phyloP scores from a whole-genome alignment of 805 yeast genomes.

The Komagataella ulmi region DNA sequence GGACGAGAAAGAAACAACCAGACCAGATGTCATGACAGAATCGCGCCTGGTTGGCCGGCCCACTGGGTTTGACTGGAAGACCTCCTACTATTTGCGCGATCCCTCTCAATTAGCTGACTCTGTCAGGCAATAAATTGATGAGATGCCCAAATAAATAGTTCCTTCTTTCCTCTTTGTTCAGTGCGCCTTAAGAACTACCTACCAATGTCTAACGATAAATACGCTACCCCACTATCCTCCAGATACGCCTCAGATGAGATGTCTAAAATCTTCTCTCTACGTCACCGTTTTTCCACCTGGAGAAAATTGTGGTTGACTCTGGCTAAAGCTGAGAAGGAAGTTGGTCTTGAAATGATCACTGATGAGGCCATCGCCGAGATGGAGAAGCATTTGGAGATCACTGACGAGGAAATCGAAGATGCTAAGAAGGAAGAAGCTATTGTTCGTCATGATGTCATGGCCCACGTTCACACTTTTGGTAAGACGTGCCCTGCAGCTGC shows the following conservation, averaged over 20 bases:
- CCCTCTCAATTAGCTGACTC: not conserved
- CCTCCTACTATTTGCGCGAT: not conserved
- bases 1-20: not conserved
- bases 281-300: conserved; percentile 97
- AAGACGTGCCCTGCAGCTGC: conserved; percentile 90
- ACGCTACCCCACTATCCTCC: conserved; percentile 87
- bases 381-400: conserved; percentile 61
- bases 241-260: conserved; percentile 97
- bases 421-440: conserved; percentile 93
- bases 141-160: not conserved
- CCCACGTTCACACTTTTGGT: conserved; percentile 95
- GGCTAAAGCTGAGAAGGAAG: conserved; percentile 90
- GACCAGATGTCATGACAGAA: not conserved
- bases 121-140: not conserved
- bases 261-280: conserved; percentile 82
- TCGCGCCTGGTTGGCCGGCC: not conserved
- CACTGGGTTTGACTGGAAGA: not conserved
- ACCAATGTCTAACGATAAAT: conserved; percentile 46
- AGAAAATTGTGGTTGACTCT: conserved; percentile 92
- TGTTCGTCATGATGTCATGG: conserved; percentile 99
- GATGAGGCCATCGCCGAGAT: conserved; percentile 89
- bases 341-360: conserved; percentile 73
- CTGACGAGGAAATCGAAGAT: conserved; percentile 83
- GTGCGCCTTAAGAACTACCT: not conserved
- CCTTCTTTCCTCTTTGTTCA: not conserved